Evolutionary conservation across 164 flowering plant species (phyloP).

Genomic region (Sedum album): DNA sequence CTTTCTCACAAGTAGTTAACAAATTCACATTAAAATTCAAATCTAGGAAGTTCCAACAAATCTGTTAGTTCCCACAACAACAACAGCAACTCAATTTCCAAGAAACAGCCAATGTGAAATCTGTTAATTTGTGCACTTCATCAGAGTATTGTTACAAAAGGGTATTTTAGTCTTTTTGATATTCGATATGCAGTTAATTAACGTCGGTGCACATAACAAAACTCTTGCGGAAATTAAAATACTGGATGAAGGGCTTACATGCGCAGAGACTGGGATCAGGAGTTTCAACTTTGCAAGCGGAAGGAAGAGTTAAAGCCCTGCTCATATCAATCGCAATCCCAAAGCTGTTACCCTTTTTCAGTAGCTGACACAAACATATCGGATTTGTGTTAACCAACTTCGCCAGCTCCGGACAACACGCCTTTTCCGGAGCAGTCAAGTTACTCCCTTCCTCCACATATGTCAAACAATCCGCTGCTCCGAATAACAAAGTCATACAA

Average conservation of each 20-base stretch:
- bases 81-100: no score
- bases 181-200: no score
- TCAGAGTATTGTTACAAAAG: no score
- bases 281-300: slow-evolving; percentile 1
- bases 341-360: not conserved
- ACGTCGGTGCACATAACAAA: not conserved
- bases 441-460: slow-evolving; percentile 8
- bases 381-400: slow-evolving; percentile 5
- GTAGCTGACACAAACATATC: slow-evolving; percentile 4
- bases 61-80: no score
- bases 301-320: not conserved
- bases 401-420: slow-evolving; percentile 11
- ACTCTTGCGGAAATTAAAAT: not conserved
- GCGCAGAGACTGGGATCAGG: slow-evolving; percentile 4
- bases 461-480: slow-evolving; percentile 2
- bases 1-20: no score
- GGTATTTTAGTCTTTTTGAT: no score
- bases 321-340: slow-evolving; percentile 1
- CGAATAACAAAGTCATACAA: not conserved
- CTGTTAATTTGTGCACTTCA: no score
- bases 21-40: not conserved
- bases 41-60: no score
- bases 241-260: not conserved
- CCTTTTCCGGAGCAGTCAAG: slow-evolving; percentile 7
- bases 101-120: not conserved